Evolutionary conservation across 2,329 filamentous ascomycete species (phyloP).

Genomic region (Ploettnerulaceae sp.): DNA sequence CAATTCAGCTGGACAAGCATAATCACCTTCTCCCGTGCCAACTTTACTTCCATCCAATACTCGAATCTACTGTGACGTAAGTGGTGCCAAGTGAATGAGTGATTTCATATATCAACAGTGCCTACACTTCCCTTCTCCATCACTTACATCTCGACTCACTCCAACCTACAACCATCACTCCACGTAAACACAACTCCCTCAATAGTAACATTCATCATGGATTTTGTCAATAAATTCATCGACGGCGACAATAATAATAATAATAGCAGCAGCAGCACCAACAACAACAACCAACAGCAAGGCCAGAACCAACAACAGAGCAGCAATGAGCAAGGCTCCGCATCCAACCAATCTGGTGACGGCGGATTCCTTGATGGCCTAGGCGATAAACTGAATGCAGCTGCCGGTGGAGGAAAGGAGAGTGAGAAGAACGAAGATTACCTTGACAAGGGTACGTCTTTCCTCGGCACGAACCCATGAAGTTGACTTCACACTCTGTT

Average conservation of each 20-base stretch:
- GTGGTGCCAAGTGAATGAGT: neutral
- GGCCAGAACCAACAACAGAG: slow-evolving; percentile 20
- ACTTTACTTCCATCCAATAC: neutral
- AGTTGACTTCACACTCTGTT: no score
- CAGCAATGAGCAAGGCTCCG: slow-evolving; percentile 16
- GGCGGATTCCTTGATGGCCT: slow-evolving; percentile 53
- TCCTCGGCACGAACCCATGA: no score
- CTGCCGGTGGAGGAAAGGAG: slow-evolving; percentile 66
- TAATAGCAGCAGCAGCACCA: slow-evolving; percentile 25
- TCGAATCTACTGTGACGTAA: slow-evolving; percentile 2
- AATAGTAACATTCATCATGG: slow-evolving; percentile 39
- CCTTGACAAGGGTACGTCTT: slow-evolving; percentile 68
- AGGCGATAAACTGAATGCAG: slow-evolving; percentile 64
- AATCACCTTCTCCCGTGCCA: neutral
- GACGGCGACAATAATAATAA: slow-evolving; percentile 38
- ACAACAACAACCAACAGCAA: slow-evolving; percentile 13
- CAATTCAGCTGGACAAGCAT: slow-evolving; percentile 8
- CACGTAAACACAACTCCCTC: neutral
- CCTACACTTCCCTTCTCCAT: neutral
- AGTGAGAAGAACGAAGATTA: slow-evolving; percentile 78
- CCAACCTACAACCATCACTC: neutral
- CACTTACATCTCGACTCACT: neutral
- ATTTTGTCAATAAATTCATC: slow-evolving; percentile 50
- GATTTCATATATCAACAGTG: neutral
- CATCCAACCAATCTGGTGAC: slow-evolving; percentile 25